A percentile compares a stretch with the other conserved stretches of the same genome.
Conservation (phyloP, 192 early-diverging fungal genomes). For the Mortierella hygrophila region DNA sequence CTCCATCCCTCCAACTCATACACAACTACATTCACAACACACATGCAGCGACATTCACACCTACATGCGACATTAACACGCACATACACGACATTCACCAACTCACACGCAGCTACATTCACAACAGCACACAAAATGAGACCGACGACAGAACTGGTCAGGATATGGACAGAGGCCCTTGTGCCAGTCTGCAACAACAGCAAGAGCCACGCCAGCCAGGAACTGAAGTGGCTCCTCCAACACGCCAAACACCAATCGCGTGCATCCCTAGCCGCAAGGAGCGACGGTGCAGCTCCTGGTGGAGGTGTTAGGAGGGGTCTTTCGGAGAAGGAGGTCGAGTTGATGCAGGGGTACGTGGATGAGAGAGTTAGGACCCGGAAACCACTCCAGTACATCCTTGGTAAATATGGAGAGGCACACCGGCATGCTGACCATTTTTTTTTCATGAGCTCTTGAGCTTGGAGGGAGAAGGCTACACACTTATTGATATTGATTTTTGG, state of each 20-base stretch:
- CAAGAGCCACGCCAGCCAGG: conserved; percentile 53
- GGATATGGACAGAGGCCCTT: conserved; percentile 41
- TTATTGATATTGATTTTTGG: background rate
- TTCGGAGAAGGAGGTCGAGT: conserved; percentile 31
- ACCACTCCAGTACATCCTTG: conserved; percentile 94
- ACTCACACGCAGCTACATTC: background rate
- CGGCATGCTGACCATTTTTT: background rate
- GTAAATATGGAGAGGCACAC: conserved; percentile 30
- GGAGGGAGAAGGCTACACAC: background rate
- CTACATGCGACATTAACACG: background rate
- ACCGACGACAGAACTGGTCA: conserved; percentile 19
- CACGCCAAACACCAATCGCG: conserved; percentile 36
- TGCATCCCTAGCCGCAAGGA: background rate
- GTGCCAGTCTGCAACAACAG: conserved; percentile 54
- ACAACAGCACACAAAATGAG: background rate
- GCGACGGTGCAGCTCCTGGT: background rate
- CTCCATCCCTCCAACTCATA: background rate
- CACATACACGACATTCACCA: background rate
- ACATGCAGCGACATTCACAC: background rate
- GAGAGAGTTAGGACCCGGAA: conserved; percentile 75
- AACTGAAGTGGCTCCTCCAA: conserved; percentile 56
- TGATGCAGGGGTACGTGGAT: conserved; percentile 58
- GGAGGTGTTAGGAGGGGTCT: conserved; percentile 4
- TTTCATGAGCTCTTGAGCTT: background rate
- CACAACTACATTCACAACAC: background rate